These are phyloP conservation scores for Carex arenaria DNA, from an alignment of 202 grass and related monocot genomes.

Conservation along the genomic window DNA sequence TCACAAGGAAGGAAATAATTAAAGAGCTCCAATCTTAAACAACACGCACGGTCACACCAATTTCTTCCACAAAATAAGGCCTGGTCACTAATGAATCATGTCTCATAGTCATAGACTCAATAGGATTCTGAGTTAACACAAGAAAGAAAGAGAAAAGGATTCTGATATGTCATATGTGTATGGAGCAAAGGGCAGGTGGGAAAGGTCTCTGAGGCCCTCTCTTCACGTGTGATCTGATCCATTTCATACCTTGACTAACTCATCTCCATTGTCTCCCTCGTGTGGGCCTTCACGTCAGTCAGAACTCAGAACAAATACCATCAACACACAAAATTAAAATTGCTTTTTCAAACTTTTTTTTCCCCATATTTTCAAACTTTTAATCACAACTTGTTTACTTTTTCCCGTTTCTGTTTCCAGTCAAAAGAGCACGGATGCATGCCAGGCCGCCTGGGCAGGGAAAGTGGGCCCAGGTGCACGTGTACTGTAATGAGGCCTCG, in stretches of 20 bases:
- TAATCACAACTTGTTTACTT: background rate
- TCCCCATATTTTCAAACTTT: background rate
- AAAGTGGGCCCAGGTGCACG: constrained; percentile 15
- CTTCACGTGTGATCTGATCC: constrained; percentile 25
- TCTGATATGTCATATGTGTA: background rate
- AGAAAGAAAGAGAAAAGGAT: background rate
- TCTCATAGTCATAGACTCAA: background rate
- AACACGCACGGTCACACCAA: background rate
- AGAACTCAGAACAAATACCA: background rate
- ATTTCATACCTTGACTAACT: background rate
- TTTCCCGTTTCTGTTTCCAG: background rate
- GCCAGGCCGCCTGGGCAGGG: background rate
- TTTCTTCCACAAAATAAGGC: background rate
- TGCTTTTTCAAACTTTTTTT: background rate
- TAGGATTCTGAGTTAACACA: background rate
- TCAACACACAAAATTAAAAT: background rate
- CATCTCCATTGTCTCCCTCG: background rate
- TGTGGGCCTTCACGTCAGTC: background rate
- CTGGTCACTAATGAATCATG: background rate
- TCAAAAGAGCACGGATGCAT: background rate
- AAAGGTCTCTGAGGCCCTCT: background rate
- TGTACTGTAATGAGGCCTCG: constrained; percentile 10
- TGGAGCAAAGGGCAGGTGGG: background rate
- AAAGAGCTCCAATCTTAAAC: background rate
- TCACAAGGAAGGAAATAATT: background rate